Evolutionary conservation across 352 stramenopile genomes (phyloP), one percentile per base, ranked within the genome.

Genomic region (Elongisporangium prolatum): DNA sequence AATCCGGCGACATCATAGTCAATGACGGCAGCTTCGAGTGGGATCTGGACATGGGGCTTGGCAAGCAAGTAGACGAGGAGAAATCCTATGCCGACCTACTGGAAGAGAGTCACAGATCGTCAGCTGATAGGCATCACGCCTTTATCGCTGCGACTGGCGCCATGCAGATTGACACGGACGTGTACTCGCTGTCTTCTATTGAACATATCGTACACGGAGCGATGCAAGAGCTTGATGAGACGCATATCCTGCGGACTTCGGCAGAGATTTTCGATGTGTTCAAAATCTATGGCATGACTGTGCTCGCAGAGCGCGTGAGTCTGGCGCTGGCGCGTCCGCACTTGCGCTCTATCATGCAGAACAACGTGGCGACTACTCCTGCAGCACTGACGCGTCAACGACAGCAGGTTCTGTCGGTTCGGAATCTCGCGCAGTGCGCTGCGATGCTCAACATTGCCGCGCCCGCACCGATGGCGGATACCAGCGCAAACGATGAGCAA

Each of bases 201-300:
- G 37, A 22, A 6, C 21, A 67, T 13, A 51, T 18, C 7, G 52
- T 72, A 0, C n/a, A 58, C 17, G 1, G 57, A 50, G 74, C 69
- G 6, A 79, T 84, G 74, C 4, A 48, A 40, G 54, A 75, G 48
- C 24, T 82, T 21, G 57, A 64, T 22, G 53, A 64, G 1, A 54
- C 67, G 0, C 81, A 93, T 52, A 60, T 93, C 5, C 51, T 91
- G 18, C 69, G 69, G 9, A 67, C 66, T 4, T 93, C 84, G 10
- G 63, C 63, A 1, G 83, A 90, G 56, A 74, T 88, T 24, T 93
- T 91, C 60, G 74, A 93, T 20, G 74, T 93, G 20, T 93, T 93
- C 59, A 90, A 91, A 62, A 69, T 88, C 52, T 91, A 93, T 61
- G 84, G 84, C 48, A 90, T 91, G 81, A 71, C 81, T 2, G 77